Evolutionary conservation across 2,329 filamentous ascomycete genomes (phyloP), one percentile per base, ranked within the genome.

Genomic region (Bipolaris victoriae): DNA sequence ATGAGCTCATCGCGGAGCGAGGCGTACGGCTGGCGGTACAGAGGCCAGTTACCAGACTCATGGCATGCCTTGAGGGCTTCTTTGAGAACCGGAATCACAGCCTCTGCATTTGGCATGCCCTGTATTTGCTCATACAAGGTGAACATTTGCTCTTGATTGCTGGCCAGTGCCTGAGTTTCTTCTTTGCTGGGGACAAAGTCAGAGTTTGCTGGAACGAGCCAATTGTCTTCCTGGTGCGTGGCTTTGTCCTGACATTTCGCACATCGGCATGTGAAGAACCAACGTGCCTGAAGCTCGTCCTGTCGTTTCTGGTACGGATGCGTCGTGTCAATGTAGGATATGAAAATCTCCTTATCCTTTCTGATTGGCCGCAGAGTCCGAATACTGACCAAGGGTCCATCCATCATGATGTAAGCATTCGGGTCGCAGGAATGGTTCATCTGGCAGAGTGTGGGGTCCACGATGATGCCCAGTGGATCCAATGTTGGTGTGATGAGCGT

Each of bases 381-480:
- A 31, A 87, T 67, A 13, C 77, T 77, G 9, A 86, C 71, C 31
- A 76, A 69, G 3, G 80, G 75, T 18, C 83, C 81, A 55, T 87
- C 83, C 74, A 87, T 86, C 11, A 83, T 78, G 16, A 86, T 79
- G 29, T 81, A 80, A 2, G 83, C 80, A 62, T 88, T 89, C 3
- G 84, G 84, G 22, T 82, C 78, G 67, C 87, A 89, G 41, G 84
- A 87, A 68, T 89, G 87, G 60, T 89, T 89, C 41, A 86, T 78
- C 15, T 81, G 74, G 26, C 83, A 79, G 2, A 83, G 77, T 16
- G 80, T 76, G 0, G 85, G 83, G 58, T 88, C 83, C 15, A 88
- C 68, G 35, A 82, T 82, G n/a, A 87, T 74, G 1, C 87, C 87
- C 20, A 88, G 74, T 0, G 83, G 81, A 62, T 87, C 85, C 46